Percentiles rank a stretch among this genome's conserved stretches.
These are phyloP conservation scores for Vachellia collinsii DNA, from an alignment of 306 rosid genomes.

Conservation along the genomic window DNA sequence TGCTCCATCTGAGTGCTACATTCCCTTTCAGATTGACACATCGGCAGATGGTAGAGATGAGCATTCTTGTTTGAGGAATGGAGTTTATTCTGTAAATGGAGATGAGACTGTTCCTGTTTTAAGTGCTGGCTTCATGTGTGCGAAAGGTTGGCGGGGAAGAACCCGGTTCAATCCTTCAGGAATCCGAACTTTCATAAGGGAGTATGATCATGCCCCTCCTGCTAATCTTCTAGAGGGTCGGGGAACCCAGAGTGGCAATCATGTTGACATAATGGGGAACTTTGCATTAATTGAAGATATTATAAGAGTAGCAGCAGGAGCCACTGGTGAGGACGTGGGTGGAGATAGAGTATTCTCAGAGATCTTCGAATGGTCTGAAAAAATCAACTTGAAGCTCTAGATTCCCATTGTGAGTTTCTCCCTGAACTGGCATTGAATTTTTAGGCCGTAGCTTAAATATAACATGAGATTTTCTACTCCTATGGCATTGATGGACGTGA, in stretches of 20 bases:
- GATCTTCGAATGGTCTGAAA: constrained; percentile 72
- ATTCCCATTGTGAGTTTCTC: constrained; percentile 50
- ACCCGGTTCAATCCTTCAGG: constrained; percentile 86
- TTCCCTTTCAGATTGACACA: constrained; percentile 84
- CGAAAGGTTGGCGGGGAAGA: constrained; percentile 83
- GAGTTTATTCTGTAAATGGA: constrained; percentile 67
- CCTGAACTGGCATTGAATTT: constrained; percentile 8
- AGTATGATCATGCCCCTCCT: constrained; percentile 85
- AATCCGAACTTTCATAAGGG: constrained; percentile 64
- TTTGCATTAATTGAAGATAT: constrained; percentile 83
- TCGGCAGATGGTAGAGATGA: constrained; percentile 66
- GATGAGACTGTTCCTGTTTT: constrained; percentile 89
- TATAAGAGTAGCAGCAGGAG: constrained; percentile 81
- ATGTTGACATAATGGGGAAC: constrained; percentile 86
- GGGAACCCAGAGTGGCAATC: constrained; percentile 88
- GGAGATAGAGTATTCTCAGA: constrained; percentile 74
- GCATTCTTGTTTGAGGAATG: constrained; percentile 67
- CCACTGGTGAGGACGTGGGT: constrained; percentile 76
- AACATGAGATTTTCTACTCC: constrained; percentile 2
- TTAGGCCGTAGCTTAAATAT: constrained; percentile 1
- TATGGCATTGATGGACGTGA: constrained; percentile 3
- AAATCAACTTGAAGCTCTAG: constrained; percentile 59
- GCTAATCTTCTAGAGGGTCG: constrained; percentile 87
- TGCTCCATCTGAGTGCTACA: constrained; percentile 64
- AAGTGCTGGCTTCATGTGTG: constrained; percentile 87